A percentile compares a stretch with the other conserved stretches of the same genome.
Evolutionary conservation across 139 green algal genomes (phyloP).

Genomic region (Ulvella scutata): DNA sequence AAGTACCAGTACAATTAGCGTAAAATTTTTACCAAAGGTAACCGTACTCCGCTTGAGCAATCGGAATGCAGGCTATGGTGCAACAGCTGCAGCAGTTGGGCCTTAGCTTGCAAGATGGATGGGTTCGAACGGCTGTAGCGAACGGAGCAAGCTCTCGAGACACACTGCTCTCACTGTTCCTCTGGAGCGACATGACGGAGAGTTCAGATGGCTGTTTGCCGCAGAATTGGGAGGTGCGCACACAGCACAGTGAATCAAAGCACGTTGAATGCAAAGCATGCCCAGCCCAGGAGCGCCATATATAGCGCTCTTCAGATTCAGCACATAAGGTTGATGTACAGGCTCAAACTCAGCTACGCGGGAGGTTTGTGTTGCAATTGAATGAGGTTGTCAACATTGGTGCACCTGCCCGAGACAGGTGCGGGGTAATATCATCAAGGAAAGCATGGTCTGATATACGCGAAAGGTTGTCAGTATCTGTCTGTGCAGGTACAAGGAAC

Average conservation of each 20-base stretch:
- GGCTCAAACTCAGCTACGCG: conserved; percentile 15
- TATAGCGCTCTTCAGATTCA: not conserved
- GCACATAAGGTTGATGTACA: not conserved
- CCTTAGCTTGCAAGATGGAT: no score
- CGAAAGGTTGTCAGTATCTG: not conserved
- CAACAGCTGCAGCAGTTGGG: no score
- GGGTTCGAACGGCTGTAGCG: no score
- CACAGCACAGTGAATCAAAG: no score
- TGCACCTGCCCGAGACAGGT: conserved; percentile 36
- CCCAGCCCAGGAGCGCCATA: not conserved
- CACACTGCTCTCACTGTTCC: not conserved
- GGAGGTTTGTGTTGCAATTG: conserved; percentile 49
- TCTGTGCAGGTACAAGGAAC: conserved; percentile 25
- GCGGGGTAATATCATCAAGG: not conserved
- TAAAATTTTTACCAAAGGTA: no score
- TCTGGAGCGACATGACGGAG: not conserved
- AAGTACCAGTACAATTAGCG: no score
- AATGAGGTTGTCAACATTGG: conserved; percentile 54
- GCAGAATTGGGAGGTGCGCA: not conserved
- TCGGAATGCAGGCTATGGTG: no score
- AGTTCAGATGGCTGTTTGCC: not conserved
- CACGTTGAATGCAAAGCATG: not conserved
- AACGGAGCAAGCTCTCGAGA: no score
- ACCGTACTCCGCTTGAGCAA: no score
- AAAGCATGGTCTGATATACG: not conserved